A percentile compares a stretch with the other conserved stretches of the same genome.
These are phyloP conservation scores for Populus alba DNA, from an alignment of 345 rosid species.

Conservation along the genomic window DNA sequence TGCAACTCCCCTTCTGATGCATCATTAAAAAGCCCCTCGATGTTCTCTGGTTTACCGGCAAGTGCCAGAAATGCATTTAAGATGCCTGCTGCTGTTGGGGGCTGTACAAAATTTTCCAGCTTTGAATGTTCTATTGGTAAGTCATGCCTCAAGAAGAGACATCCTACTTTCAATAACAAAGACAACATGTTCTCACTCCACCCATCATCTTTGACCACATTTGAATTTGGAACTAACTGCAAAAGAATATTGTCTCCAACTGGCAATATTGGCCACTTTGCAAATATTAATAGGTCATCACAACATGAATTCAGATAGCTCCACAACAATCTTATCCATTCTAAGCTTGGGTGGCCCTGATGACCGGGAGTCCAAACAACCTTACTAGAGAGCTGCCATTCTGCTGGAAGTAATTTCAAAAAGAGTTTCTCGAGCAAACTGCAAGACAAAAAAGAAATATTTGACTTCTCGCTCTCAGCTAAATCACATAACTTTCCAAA, in stretches of 20 bases:
- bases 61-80: constrained; percentile 71
- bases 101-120: constrained; percentile 75
- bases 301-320: constrained; percentile 68
- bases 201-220: constrained; percentile 71
- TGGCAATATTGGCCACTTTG: constrained; percentile 95
- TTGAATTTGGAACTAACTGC: constrained; percentile 66
- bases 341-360: constrained; percentile 71
- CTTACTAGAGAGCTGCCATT: constrained; percentile 73
- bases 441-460: constrained; percentile 75
- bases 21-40: constrained; percentile 51
- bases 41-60: constrained; percentile 56
- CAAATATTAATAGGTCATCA: constrained; percentile 78
- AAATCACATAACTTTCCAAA: constrained; percentile 59
- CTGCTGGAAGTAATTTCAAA: constrained; percentile 75
- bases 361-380: constrained; percentile 79
- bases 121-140: constrained; percentile 74
- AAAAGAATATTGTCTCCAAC: constrained; percentile 64
- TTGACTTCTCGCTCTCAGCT: constrained; percentile 68
- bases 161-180: constrained; percentile 79
- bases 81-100: constrained; percentile 82
- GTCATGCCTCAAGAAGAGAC: constrained; percentile 66
- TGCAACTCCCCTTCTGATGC: constrained; percentile 85
- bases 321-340: constrained; percentile 81
- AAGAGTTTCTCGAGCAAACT: constrained; percentile 80
- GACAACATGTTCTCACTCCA: constrained; percentile 97